Evolutionary conservation across 2,329 filamentous ascomycete genomes (phyloP), one percentile per base, ranked within the genome.

Genomic region (Blastomyces emzantsi): DNA sequence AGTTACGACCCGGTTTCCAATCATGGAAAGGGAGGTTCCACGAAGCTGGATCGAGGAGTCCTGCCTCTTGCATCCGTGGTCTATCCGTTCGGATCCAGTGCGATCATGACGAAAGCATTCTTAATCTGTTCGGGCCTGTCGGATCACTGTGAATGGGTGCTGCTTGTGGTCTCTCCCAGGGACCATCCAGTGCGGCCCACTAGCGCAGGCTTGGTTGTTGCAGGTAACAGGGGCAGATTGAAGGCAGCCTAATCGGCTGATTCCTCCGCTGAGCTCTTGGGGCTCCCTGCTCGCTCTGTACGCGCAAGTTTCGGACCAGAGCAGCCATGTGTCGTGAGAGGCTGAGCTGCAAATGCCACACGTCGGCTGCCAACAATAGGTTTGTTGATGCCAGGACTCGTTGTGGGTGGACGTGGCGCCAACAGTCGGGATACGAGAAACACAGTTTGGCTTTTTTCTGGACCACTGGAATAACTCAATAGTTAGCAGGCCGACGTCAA

Each of bases 251-350:
- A 58, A 58, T 25, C 8, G 55, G 13, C n/a, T 58, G 36, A 15
- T 58, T 58, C 19, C 11, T 28, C 36, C 36, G 11, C 19, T 41
- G 17, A 43, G 36, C 9, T 58, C 25, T 25, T 25, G 3, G 36
- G 30, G 1, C 28, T 8, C 33, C 33, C 22, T 8, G 8, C 5
- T 7, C 7, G 9, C 33, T 13, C 13, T 39, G 52, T 2, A 39
- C 55, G n/a, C 55, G 55, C 55, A 58, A 58, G 11, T 25, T 30
- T 25, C 5, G 2, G 55, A 28, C n/a, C 36, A 15, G n/a, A 58
- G 55, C n/a, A 58, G n/a, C 9, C n/a, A 25, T 33, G 52, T 56
- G 55, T 41, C 55, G 55, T 22, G 36, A 58, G 55, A 58, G 55
- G 55, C 55, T 58, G 55, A 58, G 55, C 36, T 39, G 3, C 55